A percentile compares a stretch with the other conserved stretches of the same genome.
Evolutionary conservation across 1,284 basidiomycete species (phyloP).

Genomic region (Trichosporon asahii): DNA sequence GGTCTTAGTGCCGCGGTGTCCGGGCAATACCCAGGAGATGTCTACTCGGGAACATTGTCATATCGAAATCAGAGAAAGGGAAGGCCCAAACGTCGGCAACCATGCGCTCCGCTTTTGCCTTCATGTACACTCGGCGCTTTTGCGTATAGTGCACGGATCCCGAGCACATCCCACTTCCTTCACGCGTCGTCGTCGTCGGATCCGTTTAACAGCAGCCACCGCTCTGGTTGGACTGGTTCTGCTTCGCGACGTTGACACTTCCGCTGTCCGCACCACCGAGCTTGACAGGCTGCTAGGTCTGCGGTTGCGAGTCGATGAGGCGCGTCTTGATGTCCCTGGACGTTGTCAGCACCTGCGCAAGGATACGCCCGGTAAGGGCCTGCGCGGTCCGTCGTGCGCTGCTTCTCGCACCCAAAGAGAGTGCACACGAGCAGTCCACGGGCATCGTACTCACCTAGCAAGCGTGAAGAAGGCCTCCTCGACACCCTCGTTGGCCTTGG

Average conservation of each 20-base stretch:
- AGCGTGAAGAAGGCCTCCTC: constrained; percentile 99
- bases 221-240: constrained; percentile 20
- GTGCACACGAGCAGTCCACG: not conserved
- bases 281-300: constrained; percentile 53
- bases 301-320: constrained; percentile 89
- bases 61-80: not conserved
- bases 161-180: not conserved
- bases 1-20: not conserved
- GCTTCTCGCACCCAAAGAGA: not conserved
- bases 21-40: not conserved
- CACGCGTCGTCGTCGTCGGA: not conserved
- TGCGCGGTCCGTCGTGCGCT: not conserved
- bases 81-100: not conserved
- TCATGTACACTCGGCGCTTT: not conserved
- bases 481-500: constrained; percentile 95
- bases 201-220: constrained; percentile 45
- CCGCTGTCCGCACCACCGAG: constrained; percentile 38
- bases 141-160: not conserved
- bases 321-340: constrained; percentile 91
- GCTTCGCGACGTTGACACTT: constrained; percentile 43
- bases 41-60: constrained; percentile 4
- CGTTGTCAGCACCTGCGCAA: not conserved
- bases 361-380: not conserved
- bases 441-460: constrained; percentile 65
- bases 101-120: constrained; percentile 7